Evolutionary conservation across 2,329 filamentous ascomycete species (phyloP).

Genomic region (Apiospora malaysiana): DNA sequence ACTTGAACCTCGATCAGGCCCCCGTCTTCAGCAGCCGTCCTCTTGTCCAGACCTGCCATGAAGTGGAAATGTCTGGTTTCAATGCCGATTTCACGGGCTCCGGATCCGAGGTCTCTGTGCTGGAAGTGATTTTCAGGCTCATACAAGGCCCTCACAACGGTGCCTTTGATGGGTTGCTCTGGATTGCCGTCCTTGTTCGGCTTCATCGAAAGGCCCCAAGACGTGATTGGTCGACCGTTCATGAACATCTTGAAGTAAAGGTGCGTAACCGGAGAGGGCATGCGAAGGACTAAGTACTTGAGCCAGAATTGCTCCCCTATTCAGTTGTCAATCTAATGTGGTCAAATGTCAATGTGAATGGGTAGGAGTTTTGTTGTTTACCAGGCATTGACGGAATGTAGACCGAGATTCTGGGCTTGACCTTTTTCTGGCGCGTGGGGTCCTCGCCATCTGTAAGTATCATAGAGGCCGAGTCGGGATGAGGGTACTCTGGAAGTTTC

Average conservation of each 20-base stretch:
- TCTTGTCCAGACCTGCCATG: conserved; percentile 42
- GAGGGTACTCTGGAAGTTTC: conserved; percentile 58
- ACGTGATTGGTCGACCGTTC: conserved; percentile 58
- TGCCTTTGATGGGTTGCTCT: conserved; percentile 40
- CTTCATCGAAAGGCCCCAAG: conserved; percentile 51
- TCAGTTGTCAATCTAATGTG: not conserved
- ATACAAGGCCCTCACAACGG: conserved; percentile 54
- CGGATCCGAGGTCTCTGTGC: conserved; percentile 43
- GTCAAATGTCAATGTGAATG: not conserved
- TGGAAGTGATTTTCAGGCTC: conserved; percentile 51
- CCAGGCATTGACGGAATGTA: conserved; percentile 63
- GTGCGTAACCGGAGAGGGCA: conserved; percentile 43
- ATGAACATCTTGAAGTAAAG: conserved; percentile 62
- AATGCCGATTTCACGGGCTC: conserved; percentile 46
- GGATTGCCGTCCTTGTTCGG: not conserved
- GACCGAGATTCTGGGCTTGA: conserved; percentile 54
- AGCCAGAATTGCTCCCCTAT: conserved; percentile 60
- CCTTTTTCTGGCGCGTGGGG: conserved; percentile 39
- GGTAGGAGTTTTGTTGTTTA: conserved; percentile 30
- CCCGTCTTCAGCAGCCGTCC: conserved; percentile 56
- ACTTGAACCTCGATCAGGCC: conserved; percentile 60
- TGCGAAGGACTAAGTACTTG: conserved; percentile 50
- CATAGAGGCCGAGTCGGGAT: conserved; percentile 48
- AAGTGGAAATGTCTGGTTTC: conserved; percentile 59
- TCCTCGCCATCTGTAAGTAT: conserved; percentile 37